phyloP scores from a whole-genome alignment of 2,329 filamentous ascomycete genomes.

The Aspergillus hortae region DNA sequence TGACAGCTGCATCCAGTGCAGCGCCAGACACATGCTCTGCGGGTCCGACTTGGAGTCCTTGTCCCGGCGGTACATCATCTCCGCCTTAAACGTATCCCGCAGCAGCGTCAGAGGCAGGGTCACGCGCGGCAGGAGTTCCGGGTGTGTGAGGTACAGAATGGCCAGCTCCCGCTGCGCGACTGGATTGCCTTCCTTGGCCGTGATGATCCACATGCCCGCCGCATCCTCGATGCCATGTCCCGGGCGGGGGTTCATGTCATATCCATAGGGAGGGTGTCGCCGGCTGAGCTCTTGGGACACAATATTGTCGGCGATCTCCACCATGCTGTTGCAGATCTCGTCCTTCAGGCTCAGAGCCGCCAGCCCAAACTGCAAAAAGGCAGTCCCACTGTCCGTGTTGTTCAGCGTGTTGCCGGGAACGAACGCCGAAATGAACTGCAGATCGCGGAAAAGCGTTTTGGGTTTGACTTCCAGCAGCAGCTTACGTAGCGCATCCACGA shows the following conservation, averaged over 20 bases:
- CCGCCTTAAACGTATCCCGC: conserved; percentile 83
- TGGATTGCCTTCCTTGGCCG: conserved; percentile 84
- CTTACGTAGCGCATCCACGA: conserved; percentile 63
- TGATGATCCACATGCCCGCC: conserved; percentile 85
- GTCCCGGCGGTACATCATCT: conserved; percentile 67
- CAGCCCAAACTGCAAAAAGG: conserved; percentile 85
- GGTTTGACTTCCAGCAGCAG: conserved; percentile 71
- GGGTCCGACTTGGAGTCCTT: conserved; percentile 71
- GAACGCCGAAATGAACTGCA: conserved; percentile 68
- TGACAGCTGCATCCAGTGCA: conserved; percentile 95
- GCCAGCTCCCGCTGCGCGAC: conserved; percentile 90
- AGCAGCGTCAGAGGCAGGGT: conserved; percentile 81
- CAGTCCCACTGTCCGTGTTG: conserved; percentile 62
- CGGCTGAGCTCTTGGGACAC: conserved; percentile 53
- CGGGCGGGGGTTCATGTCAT: conserved; percentile 27
- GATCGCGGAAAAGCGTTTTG: conserved; percentile 74
- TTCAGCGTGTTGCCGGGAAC: conserved; percentile 56
- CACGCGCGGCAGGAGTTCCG: conserved; percentile 74
- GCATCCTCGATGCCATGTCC: conserved; percentile 61
- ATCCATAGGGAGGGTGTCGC: conserved; percentile 29
- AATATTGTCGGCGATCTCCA: conserved; percentile 69
- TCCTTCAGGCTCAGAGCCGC: conserved; percentile 86
- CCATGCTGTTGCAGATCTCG: conserved; percentile 79
- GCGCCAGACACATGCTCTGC: conserved; percentile 85
- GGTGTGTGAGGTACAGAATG: conserved; percentile 88